Evolutionary conservation across 176 grass and related monocot species (phyloP), one percentile per base, ranked within the genome.

Genomic region (Themeda triandra): DNA sequence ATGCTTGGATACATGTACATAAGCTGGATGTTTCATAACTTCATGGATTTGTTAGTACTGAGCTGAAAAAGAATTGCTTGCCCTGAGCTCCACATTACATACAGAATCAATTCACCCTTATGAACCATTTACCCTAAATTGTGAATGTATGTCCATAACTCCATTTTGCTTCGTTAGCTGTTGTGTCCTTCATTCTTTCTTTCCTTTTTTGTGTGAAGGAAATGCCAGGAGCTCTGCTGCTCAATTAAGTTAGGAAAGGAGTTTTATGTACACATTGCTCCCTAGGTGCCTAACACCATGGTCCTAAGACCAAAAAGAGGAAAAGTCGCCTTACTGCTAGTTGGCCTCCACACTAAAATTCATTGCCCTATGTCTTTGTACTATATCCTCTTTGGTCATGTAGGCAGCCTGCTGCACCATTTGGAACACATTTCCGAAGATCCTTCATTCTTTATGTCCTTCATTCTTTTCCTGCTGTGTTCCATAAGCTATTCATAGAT

Each of bases 11-110:
- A 77, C 21, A 62, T 77, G 29, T 63, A 46, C 10, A 23, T 69
- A 33, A 82, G 63, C n/a, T 77, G 63, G 8, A 32, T 24, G 15
- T 31, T 15, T 71, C 5, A 28, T 53, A 58, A 83, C 40, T 31
- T 71, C 41, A 28, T 40, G 69, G 40, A 13, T 70, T 46, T 39
- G 3, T 45, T 44, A 53, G n/a, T 60, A 53, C 2, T 51, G 49
- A 76, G 53, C 41, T 51, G 53, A 60, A 60, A 80, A 45, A 3
- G 68, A 21, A 35, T n/a, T 84, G 25, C 59, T 36, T 88, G 13
- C 66, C 42, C 13, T 45, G 45, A 81, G 39, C 19, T 32, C n/a
- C 13, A 4, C 11, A 6, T 10, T 29, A n/a, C 12, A 71, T 78
- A 21, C 31, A 33, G 31, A 37, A 66, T 79, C 18, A 75, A 73